Percentiles rank a stretch among this genome's conserved stretches.
phyloP scores from a whole-genome alignment of 2,329 filamentous ascomycete genomes.

The Fusarium chaquense region DNA sequence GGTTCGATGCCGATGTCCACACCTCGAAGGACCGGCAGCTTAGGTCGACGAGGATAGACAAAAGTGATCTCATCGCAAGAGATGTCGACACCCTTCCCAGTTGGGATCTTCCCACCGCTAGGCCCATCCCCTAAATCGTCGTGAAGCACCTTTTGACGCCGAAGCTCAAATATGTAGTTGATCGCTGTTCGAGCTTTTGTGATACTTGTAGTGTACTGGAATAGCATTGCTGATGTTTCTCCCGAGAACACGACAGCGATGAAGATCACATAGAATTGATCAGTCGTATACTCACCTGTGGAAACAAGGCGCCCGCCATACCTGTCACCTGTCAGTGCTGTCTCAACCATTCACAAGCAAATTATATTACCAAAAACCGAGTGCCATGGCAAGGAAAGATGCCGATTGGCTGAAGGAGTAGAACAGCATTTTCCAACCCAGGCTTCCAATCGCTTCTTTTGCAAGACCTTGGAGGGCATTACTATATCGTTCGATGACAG shows the following conservation, averaged over 20 bases:
- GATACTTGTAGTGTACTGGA: constrained; percentile 63
- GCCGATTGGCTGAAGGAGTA: constrained; percentile 57
- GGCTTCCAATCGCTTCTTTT: constrained; percentile 44
- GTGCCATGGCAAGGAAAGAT: constrained; percentile 54
- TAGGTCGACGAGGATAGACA: constrained; percentile 63
- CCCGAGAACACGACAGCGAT: constrained; percentile 62
- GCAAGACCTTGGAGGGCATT: constrained; percentile 50
- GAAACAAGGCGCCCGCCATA: constrained; percentile 57
- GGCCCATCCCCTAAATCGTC: constrained; percentile 48
- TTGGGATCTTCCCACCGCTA: constrained; percentile 8
- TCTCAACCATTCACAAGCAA: neutral
- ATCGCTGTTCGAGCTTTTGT: constrained; percentile 62
- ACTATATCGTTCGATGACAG: constrained; percentile 55
- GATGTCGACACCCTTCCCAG: constrained; percentile 52
- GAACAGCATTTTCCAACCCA: constrained; percentile 57
- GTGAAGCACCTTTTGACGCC: constrained; percentile 47
- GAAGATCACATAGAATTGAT: constrained; percentile 64
- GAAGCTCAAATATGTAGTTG: constrained; percentile 62
- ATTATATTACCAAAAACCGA: constrained; percentile 54
- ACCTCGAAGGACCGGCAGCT: constrained; percentile 53
- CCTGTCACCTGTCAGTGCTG: constrained; percentile 36
- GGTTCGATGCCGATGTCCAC: constrained; percentile 57
- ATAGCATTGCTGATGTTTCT: constrained; percentile 57
- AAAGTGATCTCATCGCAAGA: constrained; percentile 67
- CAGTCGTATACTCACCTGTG: constrained; percentile 59